phyloP scores from a whole-genome alignment of 345 rosid genomes.

The Boechera divaricarpa region DNA sequence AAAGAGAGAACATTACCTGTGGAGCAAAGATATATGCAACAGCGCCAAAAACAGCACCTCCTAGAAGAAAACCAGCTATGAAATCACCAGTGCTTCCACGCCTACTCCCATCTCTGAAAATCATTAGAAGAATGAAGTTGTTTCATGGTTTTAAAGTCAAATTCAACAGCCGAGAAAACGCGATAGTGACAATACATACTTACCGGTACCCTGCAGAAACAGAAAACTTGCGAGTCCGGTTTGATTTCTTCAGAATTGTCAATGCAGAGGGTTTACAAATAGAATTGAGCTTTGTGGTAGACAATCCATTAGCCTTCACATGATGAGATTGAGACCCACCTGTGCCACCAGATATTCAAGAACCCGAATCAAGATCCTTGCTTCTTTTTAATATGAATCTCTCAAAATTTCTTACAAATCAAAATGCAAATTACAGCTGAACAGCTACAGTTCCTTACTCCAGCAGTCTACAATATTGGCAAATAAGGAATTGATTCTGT shows the following conservation, averaged over 20 bases:
- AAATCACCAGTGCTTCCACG: conserved; percentile 85
- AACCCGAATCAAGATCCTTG: conserved; percentile 22
- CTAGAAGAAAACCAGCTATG: conserved; percentile 84
- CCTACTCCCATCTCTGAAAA: conserved; percentile 58
- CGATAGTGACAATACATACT: neutral
- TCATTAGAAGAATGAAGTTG: neutral
- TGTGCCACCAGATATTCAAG: conserved; percentile 34
- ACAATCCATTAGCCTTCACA: conserved; percentile 49
- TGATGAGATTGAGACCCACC: conserved; percentile 56
- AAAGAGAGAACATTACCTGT: conserved; percentile 55
- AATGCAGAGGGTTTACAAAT: conserved; percentile 50
- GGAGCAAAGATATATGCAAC: conserved; percentile 84
- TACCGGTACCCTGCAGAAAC: conserved; percentile 71
- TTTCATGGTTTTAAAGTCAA: neutral
- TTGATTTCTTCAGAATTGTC: conserved; percentile 51
- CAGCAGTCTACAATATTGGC: neutral
- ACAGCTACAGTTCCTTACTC: neutral
- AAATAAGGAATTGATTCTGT: neutral
- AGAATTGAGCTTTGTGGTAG: conserved; percentile 51
- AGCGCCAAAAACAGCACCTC: conserved; percentile 88
- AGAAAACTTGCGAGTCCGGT: conserved; percentile 47
- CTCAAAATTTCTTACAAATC: neutral
- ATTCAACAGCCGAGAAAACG: neutral
- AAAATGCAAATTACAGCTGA: conserved; percentile 3
- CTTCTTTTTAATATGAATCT: neutral